Evolutionary conservation across 495 filamentous ascomycete genomes (phyloP).

Genomic region (Trichoderma reesei): DNA sequence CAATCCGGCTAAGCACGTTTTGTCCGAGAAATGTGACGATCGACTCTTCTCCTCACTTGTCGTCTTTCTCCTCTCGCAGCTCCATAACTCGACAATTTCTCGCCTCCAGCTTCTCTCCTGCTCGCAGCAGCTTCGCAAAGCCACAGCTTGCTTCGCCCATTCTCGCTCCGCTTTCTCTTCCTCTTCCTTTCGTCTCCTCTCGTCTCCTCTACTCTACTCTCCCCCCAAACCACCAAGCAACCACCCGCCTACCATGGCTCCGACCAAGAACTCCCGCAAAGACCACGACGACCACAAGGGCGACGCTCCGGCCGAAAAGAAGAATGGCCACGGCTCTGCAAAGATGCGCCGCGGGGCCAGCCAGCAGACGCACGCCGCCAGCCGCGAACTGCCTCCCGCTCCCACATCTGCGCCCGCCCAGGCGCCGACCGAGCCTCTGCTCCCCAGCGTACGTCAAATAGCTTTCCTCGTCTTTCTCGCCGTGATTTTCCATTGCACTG

Average conservation of each 20-base stretch:
- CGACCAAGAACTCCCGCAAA: conserved; percentile 23
- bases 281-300: conserved; percentile 39
- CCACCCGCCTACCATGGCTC: conserved; percentile 27
- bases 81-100: background rate
- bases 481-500: too few relatives aligned
- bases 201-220: conserved; percentile 11
- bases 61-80: conserved; percentile 17
- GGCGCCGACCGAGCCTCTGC: conserved; percentile 17
- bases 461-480: background rate
- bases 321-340: conserved; percentile 28
- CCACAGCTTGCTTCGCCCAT: too few relatives aligned
- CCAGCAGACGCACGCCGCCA: conserved; percentile 12
- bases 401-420: conserved; percentile 32
- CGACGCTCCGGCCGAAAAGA: conserved; percentile 35
- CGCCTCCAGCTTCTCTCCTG: background rate
- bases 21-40: conserved; percentile 2
- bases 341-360: conserved; percentile 39
- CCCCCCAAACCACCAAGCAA: too few relatives aligned
- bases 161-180: background rate
- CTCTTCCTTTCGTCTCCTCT: background rate
- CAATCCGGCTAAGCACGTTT: background rate
- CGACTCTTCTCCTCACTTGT: conserved; percentile 10
- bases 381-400: conserved; percentile 17
- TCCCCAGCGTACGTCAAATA: conserved; percentile 19
- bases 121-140: background rate